These are phyloP conservation scores for Neurospora sp. DNA, from an alignment of 495 filamentous ascomycete genomes.

Conservation along the genomic window DNA sequence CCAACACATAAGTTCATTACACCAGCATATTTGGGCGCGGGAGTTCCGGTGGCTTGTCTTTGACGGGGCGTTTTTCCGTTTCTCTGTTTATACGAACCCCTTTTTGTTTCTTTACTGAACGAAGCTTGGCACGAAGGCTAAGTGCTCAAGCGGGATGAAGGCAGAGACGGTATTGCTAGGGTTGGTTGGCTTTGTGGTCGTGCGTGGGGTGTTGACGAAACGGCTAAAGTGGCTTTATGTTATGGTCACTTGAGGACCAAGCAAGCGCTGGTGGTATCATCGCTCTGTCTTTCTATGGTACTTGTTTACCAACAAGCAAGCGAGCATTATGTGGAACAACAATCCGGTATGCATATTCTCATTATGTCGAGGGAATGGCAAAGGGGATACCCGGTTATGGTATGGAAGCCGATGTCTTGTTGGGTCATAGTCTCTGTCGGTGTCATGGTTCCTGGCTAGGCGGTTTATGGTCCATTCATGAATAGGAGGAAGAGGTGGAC, in stretches of 20 bases:
- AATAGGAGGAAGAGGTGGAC: not conserved
- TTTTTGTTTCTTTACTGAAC: not conserved
- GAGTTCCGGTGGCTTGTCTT: not conserved
- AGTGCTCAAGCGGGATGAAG: not conserved
- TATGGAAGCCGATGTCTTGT: not conserved
- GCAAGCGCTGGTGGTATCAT: not conserved
- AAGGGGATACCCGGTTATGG: not conserved
- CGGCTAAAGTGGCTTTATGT: not conserved
- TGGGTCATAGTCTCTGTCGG: not conserved
- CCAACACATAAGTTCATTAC: not conserved
- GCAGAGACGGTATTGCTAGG: not conserved
- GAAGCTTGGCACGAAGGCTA: not conserved
- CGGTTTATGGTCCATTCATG: not conserved
- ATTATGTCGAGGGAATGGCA: not conserved
- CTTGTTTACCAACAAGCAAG: not conserved
- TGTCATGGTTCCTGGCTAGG: not conserved
- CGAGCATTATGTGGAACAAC: not conserved
- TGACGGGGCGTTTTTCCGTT: not conserved
- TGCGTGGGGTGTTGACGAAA: not conserved
- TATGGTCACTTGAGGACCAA: not conserved
- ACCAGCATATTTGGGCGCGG: not conserved
- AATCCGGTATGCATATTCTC: not conserved
- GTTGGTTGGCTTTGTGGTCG: not conserved
- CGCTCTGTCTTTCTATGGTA: not conserved
- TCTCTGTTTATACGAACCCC: not conserved